Conservation (phyloP, 2,329 filamentous ascomycete genomes). For the Chrysoporthe cubensis region DNA sequence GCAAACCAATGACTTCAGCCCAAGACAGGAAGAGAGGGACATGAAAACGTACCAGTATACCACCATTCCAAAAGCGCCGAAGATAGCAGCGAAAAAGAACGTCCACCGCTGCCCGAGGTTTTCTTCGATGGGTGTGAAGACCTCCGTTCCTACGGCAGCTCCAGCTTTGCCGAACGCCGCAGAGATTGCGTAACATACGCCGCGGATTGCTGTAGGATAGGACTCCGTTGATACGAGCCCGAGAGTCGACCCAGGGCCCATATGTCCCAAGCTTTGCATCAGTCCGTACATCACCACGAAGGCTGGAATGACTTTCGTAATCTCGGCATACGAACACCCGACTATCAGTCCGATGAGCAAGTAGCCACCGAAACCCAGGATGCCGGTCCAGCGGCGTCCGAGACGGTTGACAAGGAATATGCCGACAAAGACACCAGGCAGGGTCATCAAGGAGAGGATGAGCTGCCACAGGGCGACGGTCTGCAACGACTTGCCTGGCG, state of each 20-base stretch:
- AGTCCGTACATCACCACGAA: slow-evolving; percentile 58
- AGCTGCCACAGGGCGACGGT: slow-evolving; percentile 54
- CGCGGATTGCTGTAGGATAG: slow-evolving; percentile 56
- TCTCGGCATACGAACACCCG: slow-evolving; percentile 50
- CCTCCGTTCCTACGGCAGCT: slow-evolving; percentile 55
- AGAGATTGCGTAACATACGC: slow-evolving; percentile 54
- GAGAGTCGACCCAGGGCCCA: slow-evolving; percentile 56
- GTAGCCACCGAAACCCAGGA: slow-evolving; percentile 54
- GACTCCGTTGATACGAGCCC: slow-evolving; percentile 54
- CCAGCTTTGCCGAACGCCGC: slow-evolving; percentile 56
- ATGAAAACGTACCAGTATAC: slow-evolving; percentile 39
- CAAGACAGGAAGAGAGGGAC: too few relatives aligned
- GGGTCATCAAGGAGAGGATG: slow-evolving; percentile 47
- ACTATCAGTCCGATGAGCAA: slow-evolving; percentile 57
- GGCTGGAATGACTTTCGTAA: slow-evolving; percentile 52
- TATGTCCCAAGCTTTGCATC: slow-evolving; percentile 53
- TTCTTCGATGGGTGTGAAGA: slow-evolving; percentile 51
- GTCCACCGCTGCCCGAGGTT: slow-evolving; percentile 53
- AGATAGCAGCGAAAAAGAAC: slow-evolving; percentile 56
- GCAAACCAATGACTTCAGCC: not conserved
- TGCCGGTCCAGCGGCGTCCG: slow-evolving; percentile 54
- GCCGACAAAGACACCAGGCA: slow-evolving; percentile 55
- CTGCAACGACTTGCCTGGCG: slow-evolving; percentile 43
- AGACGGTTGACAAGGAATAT: slow-evolving; percentile 51
- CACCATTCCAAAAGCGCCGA: slow-evolving; percentile 49